Conservation (phyloP, 2,329 filamentous ascomycete species). For the Aspergillus cejpii region DNA sequence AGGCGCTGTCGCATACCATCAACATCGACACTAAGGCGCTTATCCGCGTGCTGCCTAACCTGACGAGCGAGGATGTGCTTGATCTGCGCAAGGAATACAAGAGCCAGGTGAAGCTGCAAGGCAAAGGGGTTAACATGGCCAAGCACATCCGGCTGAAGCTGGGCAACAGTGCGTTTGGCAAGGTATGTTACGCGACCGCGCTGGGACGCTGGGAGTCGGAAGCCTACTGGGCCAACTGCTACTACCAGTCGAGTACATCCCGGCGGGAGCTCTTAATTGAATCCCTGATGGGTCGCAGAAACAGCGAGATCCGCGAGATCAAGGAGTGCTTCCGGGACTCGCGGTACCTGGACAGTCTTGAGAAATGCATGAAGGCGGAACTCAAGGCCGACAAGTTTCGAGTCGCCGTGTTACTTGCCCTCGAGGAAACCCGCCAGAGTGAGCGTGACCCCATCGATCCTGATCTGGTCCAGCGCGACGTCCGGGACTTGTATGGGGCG, state of each 20-base stretch:
- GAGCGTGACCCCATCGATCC: constrained; percentile 63
- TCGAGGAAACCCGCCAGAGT: constrained; percentile 78
- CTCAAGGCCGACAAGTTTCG: constrained; percentile 96
- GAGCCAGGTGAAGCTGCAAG: constrained; percentile 63
- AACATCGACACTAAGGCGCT: constrained; percentile 64
- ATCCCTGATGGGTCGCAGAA: constrained; percentile 79
- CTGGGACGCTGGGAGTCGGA: constrained; percentile 88
- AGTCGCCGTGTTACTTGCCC: constrained; percentile 70
- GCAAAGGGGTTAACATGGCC: constrained; percentile 46
- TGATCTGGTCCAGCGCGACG: constrained; percentile 61
- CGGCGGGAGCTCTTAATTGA: constrained; percentile 88
- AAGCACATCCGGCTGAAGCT: constrained; percentile 46
- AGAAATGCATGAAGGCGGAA: constrained; percentile 83
- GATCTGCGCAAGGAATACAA: constrained; percentile 87
- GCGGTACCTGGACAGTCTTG: constrained; percentile 75
- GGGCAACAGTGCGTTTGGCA: constrained; percentile 61
- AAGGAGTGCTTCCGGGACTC: constrained; percentile 87
- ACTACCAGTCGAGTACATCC: constrained; percentile 83
- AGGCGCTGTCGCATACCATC: constrained; percentile 62
- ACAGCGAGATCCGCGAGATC: constrained; percentile 79
- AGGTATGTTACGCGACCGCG: constrained; percentile 83
- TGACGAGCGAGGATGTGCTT: constrained; percentile 82
- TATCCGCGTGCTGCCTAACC: constrained; percentile 73
- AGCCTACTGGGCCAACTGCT: constrained; percentile 96
- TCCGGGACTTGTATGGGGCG: constrained; percentile 63